Evolutionary conservation across 257 asterid species (phyloP).

Genomic region (Capsicum pubescens): DNA sequence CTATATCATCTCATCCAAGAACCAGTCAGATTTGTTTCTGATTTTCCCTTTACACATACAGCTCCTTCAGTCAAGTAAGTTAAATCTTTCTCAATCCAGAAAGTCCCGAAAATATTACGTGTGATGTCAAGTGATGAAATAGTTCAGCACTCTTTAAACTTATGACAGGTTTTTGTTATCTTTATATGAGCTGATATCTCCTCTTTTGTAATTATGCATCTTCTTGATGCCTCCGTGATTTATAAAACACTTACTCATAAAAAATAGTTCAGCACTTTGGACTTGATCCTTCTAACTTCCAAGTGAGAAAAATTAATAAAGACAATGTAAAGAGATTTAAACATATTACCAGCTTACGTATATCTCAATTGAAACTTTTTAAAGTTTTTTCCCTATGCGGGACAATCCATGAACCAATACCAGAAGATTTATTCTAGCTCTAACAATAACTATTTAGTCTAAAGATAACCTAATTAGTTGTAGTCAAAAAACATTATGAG

Average conservation of each 20-base stretch:
- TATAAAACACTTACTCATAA: no score
- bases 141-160: neutral
- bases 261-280: no score
- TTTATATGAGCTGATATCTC: no score
- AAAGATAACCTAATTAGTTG: neutral
- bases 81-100: neutral
- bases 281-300: neutral
- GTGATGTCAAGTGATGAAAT: neutral
- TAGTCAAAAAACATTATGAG: neutral
- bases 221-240: no score
- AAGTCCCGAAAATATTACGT: neutral
- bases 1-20: conserved; percentile 14
- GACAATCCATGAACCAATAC: neutral
- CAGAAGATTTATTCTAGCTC: neutral
- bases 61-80: neutral
- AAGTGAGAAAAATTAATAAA: neutral
- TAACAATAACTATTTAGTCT: neutral
- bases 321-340: neutral
- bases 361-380: neutral
- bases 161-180: no score
- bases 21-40: neutral
- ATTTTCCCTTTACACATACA: neutral
- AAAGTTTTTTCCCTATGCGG: neutral
- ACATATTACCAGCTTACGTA: neutral
- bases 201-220: no score